phyloP scores from a whole-genome alignment of 225 moss, liverwort and hornwort genomes.

The Polytrichum commune region DNA sequence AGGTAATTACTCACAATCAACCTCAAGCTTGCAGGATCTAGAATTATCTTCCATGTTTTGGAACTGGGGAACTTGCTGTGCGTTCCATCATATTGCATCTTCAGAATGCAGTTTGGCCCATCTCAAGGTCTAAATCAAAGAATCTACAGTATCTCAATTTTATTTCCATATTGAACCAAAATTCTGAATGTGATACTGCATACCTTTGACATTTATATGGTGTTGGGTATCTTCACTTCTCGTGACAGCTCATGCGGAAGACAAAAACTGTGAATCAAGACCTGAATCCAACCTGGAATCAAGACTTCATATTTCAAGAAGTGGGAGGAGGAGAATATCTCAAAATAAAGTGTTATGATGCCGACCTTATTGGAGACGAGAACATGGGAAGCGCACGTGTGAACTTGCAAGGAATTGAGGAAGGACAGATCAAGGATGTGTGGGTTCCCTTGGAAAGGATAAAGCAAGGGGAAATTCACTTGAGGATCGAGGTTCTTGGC shows the following conservation, averaged over 20 bases:
- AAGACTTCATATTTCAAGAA: conserved; percentile 83
- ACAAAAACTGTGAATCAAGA: conserved; percentile 96
- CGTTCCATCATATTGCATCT: no score
- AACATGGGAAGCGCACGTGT: conserved; percentile 96
- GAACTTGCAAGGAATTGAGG: conserved; percentile 91
- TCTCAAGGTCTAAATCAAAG: no score
- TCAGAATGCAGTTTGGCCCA: no score
- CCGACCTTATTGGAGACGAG: conserved; percentile 94
- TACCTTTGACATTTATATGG: neutral
- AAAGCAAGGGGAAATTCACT: conserved; percentile 91
- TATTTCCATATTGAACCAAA: no score
- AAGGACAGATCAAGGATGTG: conserved; percentile 68
- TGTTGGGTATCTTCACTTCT: neutral
- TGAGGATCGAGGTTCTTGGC: conserved; percentile 78
- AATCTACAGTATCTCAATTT: no score
- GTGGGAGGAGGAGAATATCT: conserved; percentile 89
- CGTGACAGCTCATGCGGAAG: conserved; percentile 75
- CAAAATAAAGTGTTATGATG: conserved; percentile 96
- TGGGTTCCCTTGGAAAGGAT: conserved; percentile 98
- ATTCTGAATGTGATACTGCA: no score
- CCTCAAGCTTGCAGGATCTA: neutral
- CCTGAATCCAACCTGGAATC: conserved; percentile 88
- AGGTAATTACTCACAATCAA: conserved; percentile 39
- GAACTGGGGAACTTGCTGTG: no score
- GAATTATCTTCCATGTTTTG: no score